Evolutionary conservation across 768 basidiomycete genomes (phyloP), one percentile per base, ranked within the genome.

Genomic region (Dioszegia aurantiaca): DNA sequence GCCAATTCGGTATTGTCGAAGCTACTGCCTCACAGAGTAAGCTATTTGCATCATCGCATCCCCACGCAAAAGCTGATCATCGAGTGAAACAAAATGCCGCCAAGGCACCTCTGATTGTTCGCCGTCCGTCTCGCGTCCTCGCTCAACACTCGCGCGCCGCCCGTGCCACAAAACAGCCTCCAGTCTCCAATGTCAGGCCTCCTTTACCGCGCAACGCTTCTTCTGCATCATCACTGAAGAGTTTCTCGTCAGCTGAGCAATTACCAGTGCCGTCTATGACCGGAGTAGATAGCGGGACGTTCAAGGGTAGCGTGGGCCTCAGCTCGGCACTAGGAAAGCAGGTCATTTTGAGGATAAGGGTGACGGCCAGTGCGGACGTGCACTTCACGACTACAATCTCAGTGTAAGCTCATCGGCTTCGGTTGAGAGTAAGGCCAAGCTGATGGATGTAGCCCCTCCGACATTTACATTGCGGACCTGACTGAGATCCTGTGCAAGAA

Each of bases 391-490:
- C 90, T 0, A 93, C 91, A 0, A 89, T 95, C 66, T 87, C 86
- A 36, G 91, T 90, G 89, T 94, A 82, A 55, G 89, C 80, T 27
- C 12, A 36, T 4, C 33, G 41, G 44, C 14, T 21, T 27, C 40
- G 39, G 42, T 27, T 16, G 30, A 8, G 3, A 54, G 33, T 14
- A 14, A 54, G 21, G 33, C n/a, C n/a, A 24, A 21, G 42, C 49
- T 52, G 56, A 58, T 10, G 2, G 17, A 12, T 45, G 14, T 49
- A 72, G 70, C 0, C 74, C 90, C 9, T 85, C 89, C 14, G 90
- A 89, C 9, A 95, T 91, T 87, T 98, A 98, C 75, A 87, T 97
- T 84, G 91, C 93, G 67, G 94, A 98, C 75, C 89, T 90, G 0
- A 82, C 95, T 23, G 94, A 95, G 61, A 80, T 86, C 21, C 54